Base-by-base conservation (phyloP, 2,329 filamentous ascomycete genomes). In the Epichloe elymi region DNA sequence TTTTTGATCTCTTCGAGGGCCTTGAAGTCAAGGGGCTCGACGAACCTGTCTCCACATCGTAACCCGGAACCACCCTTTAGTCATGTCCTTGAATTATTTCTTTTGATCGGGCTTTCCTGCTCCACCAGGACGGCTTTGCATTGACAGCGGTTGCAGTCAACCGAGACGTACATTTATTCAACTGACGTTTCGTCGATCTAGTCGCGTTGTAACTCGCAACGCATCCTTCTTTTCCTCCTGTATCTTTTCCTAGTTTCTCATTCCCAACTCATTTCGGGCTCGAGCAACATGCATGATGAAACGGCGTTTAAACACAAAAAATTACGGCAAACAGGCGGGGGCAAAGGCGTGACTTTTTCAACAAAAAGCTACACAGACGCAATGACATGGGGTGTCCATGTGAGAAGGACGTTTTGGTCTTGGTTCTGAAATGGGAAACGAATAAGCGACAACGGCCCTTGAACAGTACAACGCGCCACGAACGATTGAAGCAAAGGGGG, bases 1-100 rank as follows among this genome's bases (percentile, higher is more conserved):
- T 98, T 58, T 97, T 95, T 65, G 79, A 86, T 44, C 74, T 97
- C 26, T 93, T 98, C 65, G 79, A 90, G 15, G 88, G 81, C 23
- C 75, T 98, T 3, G 66, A 78, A 54, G 80, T 87, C n/a, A 70
- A 79, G 44, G 78, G 82, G 54, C 70, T 89, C 47, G 78, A 86
- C 55, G 64, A 57, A 50, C 58, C 61, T 11, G 55, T 58, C 36
- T 51, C 57, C 23, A 50, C 41, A 14, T 53, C 19, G 14, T 49
- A 49, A 15, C 6, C 36, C 17, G 43, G n/a, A 36, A 35, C 11
- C 26, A 48, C 39, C 17, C 4, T 26, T 38, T 26, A 7, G 10
- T 40, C 17, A 12, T 2, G 17, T 36, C n/a, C 5, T n/a, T 33
- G 3, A 11, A 10, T 41, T 38, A 17, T 5, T 37, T 42, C 17